These are phyloP conservation scores for Rosa persica DNA, from an alignment of 306 rosid species.

Conservation along the genomic window DNA sequence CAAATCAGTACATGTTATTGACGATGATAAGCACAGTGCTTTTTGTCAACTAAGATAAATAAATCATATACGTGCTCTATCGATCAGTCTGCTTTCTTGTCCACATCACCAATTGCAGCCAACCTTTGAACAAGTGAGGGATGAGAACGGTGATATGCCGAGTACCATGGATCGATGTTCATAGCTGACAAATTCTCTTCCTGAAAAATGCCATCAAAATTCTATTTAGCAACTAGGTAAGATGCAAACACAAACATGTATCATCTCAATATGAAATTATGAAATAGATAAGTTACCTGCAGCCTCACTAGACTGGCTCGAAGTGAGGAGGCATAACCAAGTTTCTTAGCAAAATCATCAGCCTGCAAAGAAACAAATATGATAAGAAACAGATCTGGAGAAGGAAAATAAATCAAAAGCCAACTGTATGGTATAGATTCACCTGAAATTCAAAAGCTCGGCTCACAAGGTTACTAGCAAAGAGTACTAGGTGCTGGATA, in stretches of 20 bases:
- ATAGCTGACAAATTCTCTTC: conserved; percentile 92
- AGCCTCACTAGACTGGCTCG: conserved; percentile 74
- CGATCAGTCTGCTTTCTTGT: conserved; percentile 60
- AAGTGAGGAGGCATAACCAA: conserved; percentile 63
- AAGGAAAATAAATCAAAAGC: neutral
- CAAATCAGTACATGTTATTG: neutral
- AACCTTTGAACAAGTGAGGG: conserved; percentile 89
- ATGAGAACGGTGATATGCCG: conserved; percentile 94
- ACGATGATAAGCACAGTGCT: neutral
- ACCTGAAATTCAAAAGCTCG: conserved; percentile 94
- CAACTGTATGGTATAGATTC: neutral
- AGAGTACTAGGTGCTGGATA: conserved; percentile 73
- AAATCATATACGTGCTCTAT: neutral
- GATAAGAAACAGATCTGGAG: neutral
- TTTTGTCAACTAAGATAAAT: neutral
- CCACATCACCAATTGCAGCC: conserved; percentile 66
- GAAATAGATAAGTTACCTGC: conserved; percentile 47
- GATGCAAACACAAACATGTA: neutral
- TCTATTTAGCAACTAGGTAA: neutral
- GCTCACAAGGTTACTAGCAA: conserved; percentile 87
- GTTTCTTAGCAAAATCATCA: conserved; percentile 82
- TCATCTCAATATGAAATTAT: neutral
- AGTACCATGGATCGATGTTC: conserved; percentile 97
- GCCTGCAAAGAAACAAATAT: conserved; percentile 49
- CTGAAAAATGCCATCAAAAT: conserved; percentile 33